Percentiles rank a stretch among this genome's conserved stretches.
Evolutionary conservation across 2,329 filamentous ascomycete genomes (phyloP).

Genomic region (Didymella pomorum): DNA sequence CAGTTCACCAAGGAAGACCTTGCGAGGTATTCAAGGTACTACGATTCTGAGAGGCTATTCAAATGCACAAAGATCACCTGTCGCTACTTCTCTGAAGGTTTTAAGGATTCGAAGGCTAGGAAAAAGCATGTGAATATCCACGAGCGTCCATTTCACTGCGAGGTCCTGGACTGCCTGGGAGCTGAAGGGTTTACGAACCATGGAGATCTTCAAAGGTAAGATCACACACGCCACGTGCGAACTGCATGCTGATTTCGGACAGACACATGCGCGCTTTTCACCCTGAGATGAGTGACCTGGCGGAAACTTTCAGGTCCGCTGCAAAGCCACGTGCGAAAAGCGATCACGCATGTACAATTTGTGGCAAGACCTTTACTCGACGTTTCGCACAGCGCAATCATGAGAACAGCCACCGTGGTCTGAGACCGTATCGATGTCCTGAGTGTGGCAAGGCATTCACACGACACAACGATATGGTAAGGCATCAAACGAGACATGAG

Average conservation of each 20-base stretch:
- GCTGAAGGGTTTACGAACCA: constrained; percentile 52
- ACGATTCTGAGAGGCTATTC: constrained; percentile 38
- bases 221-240: too few relatives aligned
- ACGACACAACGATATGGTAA: too few relatives aligned
- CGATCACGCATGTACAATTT: constrained; percentile 46
- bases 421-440: constrained; percentile 27
- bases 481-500: too few relatives aligned
- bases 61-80: constrained; percentile 56
- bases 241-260: too few relatives aligned
- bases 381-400: constrained; percentile 50
- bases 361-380: constrained; percentile 52
- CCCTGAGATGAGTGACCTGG: constrained; percentile 36
- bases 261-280: constrained; percentile 36
- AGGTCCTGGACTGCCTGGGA: constrained; percentile 45
- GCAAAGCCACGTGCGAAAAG: constrained; percentile 26
- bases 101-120: constrained; percentile 38
- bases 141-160: constrained; percentile 53
- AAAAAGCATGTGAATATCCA: constrained; percentile 54
- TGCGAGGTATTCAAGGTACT: not conserved
- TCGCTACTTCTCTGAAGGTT: constrained; percentile 56
- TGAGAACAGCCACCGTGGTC: constrained; percentile 49
- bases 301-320: constrained; percentile 26
- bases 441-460: constrained; percentile 43
- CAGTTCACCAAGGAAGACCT: too few relatives aligned
- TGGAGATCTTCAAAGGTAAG: constrained; percentile 49